Evolutionary conservation across 208 protist species (phyloP), one percentile per base, ranked within the genome.

Genomic region (Paratrypanosoma confusum): DNA sequence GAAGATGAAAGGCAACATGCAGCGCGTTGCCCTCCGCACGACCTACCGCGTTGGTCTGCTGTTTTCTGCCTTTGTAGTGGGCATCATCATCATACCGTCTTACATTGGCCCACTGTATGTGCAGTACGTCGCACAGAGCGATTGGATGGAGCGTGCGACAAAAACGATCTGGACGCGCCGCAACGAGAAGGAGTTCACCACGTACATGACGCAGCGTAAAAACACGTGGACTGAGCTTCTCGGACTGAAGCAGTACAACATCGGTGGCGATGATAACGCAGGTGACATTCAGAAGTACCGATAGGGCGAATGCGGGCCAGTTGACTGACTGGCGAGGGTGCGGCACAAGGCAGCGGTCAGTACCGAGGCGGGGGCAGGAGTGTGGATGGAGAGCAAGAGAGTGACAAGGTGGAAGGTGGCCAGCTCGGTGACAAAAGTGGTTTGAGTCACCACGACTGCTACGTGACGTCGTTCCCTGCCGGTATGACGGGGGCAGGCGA

Each of bases 121-220:
- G 16, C 21, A 76, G 40, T 82, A 90, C 45, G 64, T 86, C 8
- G 77, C 65, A 5, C 57, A 58, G 5, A 65, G 48, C 48, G 70
- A 90, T 46, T 90, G 81, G 81, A 53, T 90, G 37, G 38, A 80
- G 60, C 53, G 74, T 2, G 81, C 66, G 11, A 61, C 61, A 14
- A 79, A 75, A 60, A 75, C 70, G 3, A 86, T 90, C 35, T 90
- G 81, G 78, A 68, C 73, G 46, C 49, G 81, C 1, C 63, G 81
- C 4, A 90, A 90, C 43, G 77, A 90, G 42, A 83, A 84, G 58
- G 67, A 87, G 42, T 82, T 65, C 32, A 71, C 86, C 5, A 46
- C 85, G 24, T 90, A 84, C 65, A 81, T 87, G 74, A 86, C 81
- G 39, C 81, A 90, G 63, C 81, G 81, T 27, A 75, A 84, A 59